These are phyloP conservation scores for Canavalia ensiformis DNA, from an alignment of 306 rosid species.

Conservation along the genomic window DNA sequence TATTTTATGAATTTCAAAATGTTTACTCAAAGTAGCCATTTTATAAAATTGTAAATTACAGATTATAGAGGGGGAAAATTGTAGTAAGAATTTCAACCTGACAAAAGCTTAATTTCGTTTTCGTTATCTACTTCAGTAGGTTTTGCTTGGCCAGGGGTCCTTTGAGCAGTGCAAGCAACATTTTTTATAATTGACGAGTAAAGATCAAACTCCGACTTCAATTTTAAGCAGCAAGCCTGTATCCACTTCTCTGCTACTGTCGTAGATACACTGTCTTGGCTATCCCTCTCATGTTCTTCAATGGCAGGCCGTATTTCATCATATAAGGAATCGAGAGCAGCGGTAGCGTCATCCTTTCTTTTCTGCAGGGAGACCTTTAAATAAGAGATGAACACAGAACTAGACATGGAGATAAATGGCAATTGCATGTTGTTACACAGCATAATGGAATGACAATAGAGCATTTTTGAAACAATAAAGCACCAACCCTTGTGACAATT, in stretches of 20 bases:
- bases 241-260: conserved; percentile 98
- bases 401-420: conserved; percentile 22
- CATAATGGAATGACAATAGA: conserved; percentile 1
- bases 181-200: conserved; percentile 72
- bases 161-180: conserved; percentile 63
- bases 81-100: conserved; percentile 50
- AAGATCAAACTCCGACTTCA: conserved; percentile 89
- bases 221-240: conserved; percentile 79
- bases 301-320: conserved; percentile 96
- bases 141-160: conserved; percentile 53
- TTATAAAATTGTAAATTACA: conserved; percentile 25
- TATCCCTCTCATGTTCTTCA: conserved; percentile 95
- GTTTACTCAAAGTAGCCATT: not conserved
- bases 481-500: not conserved
- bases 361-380: conserved; percentile 57
- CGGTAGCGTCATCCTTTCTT: conserved; percentile 65
- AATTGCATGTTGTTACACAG: not conserved
- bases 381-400: conserved; percentile 24
- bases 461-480: conserved; percentile 2
- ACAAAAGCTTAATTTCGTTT: conserved; percentile 62
- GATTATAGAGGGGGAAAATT: conserved; percentile 12
- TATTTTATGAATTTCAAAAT: conserved; percentile 19
- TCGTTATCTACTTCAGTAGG: conserved; percentile 54
- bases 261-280: conserved; percentile 91
- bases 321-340: conserved; percentile 76